Evolutionary conservation across 2,329 filamentous ascomycete species (phyloP).

Genomic region (Xylaria sp.): DNA sequence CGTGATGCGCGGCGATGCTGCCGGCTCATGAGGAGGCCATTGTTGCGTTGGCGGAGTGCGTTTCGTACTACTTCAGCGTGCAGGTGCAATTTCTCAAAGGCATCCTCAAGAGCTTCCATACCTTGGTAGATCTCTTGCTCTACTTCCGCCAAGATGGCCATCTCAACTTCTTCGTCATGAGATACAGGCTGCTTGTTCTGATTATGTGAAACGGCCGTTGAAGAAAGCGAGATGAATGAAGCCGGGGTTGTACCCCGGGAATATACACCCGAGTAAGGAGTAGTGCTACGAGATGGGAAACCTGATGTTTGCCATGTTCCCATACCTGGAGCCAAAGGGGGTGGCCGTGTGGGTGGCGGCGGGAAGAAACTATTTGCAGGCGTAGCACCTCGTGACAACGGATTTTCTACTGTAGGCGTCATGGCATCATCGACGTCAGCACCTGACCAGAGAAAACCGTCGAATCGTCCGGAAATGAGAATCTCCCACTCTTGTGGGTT

Average conservation of each 20-base stretch:
- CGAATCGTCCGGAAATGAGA: constrained; percentile 89
- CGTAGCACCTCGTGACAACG: constrained; percentile 62
- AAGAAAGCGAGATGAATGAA: constrained; percentile 57
- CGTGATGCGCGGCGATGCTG: constrained; percentile 63
- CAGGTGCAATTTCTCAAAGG: constrained; percentile 89
- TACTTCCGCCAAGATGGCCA: constrained; percentile 87
- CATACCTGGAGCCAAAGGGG: constrained; percentile 54
- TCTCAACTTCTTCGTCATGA: constrained; percentile 92
- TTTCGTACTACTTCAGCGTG: constrained; percentile 84
- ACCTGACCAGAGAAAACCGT: constrained; percentile 94
- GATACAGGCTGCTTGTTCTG: constrained; percentile 73
- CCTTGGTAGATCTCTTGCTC: constrained; percentile 92
- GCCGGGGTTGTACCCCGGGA: constrained; percentile 66
- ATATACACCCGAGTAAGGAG: constrained; percentile 61
- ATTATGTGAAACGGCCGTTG: constrained; percentile 51
- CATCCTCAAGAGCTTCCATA: constrained; percentile 94
- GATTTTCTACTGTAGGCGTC: constrained; percentile 54
- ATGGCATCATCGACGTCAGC: constrained; percentile 70
- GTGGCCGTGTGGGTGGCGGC: constrained; percentile 52
- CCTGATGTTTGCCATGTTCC: constrained; percentile 55
- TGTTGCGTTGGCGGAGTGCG: constrained; percentile 81
- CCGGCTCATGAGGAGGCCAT: constrained; percentile 75
- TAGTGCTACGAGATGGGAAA: constrained; percentile 58
- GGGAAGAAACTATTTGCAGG: constrained; percentile 62
- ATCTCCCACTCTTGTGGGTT: constrained; percentile 97